phyloP scores from a whole-genome alignment of 2,329 filamentous ascomycete genomes.

The Alternaria arbusti region DNA sequence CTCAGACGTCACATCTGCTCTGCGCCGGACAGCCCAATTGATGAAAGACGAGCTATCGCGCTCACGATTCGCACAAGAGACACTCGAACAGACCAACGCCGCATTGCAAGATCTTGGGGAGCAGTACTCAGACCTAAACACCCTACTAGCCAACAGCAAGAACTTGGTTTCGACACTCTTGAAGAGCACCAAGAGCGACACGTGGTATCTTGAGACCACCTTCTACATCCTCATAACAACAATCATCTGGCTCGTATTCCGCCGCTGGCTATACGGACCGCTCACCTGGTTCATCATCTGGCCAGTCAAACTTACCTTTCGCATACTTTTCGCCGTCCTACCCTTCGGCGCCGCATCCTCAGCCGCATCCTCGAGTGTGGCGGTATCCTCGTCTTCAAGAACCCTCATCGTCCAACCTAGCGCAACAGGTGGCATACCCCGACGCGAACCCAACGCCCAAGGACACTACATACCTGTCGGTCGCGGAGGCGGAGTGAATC shows the following conservation, averaged over 20 bases:
- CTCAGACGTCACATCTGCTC: conserved; percentile 80
- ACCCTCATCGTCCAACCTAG: conserved; percentile 55
- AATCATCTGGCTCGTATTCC: conserved; percentile 83
- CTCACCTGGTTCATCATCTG: conserved; percentile 88
- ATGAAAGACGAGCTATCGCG: conserved; percentile 85
- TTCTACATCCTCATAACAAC: conserved; percentile 82
- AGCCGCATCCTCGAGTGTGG: conserved; percentile 25
- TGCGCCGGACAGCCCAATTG: conserved; percentile 84
- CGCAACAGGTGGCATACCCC: conserved; percentile 48
- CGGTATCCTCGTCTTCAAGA: conserved; percentile 28
- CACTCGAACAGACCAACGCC: conserved; percentile 80
- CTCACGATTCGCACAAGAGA: conserved; percentile 89
- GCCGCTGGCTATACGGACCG: conserved; percentile 85
- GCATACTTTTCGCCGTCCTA: conserved; percentile 63
- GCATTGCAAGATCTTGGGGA: conserved; percentile 82
- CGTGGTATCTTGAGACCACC: conserved; percentile 93
- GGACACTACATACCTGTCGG: conserved; percentile 55
- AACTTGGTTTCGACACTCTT: conserved; percentile 80
- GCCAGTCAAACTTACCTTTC: conserved; percentile 73
- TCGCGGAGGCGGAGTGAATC: conserved; percentile 56
- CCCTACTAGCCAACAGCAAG: conserved; percentile 74
- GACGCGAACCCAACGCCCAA: conserved; percentile 38
- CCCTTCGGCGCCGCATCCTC: conserved; percentile 53
- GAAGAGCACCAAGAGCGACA: conserved; percentile 91
- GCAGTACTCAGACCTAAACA: conserved; percentile 79